phyloP scores from a whole-genome alignment of 2,329 filamentous ascomycete species.

The Coniochaeta prunicola region DNA sequence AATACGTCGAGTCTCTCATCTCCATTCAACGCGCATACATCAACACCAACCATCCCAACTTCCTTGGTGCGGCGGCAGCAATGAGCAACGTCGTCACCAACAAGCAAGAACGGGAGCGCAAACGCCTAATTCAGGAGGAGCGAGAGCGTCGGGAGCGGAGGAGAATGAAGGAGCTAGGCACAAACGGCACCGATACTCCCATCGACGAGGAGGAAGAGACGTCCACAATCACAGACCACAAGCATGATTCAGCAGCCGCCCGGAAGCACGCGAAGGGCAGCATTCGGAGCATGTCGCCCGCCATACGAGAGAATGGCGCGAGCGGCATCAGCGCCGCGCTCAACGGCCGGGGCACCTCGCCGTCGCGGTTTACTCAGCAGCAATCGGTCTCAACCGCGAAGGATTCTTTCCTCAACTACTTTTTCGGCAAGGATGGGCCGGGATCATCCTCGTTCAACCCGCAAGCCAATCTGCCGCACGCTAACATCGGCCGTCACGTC shows the following conservation, averaged over 20 bases:
- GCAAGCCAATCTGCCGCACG: constrained; percentile 22
- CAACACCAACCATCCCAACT: constrained; percentile 99
- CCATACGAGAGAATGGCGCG: constrained; percentile 61
- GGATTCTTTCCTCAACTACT: constrained; percentile 96
- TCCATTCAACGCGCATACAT: constrained; percentile 97
- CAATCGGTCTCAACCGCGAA: constrained; percentile 57
- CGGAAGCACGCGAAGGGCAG: constrained; percentile 55
- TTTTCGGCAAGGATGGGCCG: constrained; percentile 90
- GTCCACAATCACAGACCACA: constrained; percentile 32
- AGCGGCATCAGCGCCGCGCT: constrained; percentile 55
- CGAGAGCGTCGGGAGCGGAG: constrained; percentile 77
- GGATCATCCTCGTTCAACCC: background rate
- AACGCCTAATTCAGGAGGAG: constrained; percentile 72
- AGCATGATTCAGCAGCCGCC: constrained; percentile 48
- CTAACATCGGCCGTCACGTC: constrained; percentile 53
- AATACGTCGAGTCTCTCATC: constrained; percentile 93
- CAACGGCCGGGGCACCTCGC: constrained; percentile 60
- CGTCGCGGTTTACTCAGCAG: constrained; percentile 54
- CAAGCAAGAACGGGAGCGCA: constrained; percentile 91
- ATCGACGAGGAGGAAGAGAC: constrained; percentile 57
- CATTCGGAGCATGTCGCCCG: constrained; percentile 75
- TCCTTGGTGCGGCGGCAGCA: constrained; percentile 89
- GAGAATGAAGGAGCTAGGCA: constrained; percentile 73
- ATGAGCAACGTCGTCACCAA: constrained; percentile 96
- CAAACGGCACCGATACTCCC: constrained; percentile 63